Conservation (phyloP, 163 green algal genomes). For the Chloroidium sp. region DNA sequence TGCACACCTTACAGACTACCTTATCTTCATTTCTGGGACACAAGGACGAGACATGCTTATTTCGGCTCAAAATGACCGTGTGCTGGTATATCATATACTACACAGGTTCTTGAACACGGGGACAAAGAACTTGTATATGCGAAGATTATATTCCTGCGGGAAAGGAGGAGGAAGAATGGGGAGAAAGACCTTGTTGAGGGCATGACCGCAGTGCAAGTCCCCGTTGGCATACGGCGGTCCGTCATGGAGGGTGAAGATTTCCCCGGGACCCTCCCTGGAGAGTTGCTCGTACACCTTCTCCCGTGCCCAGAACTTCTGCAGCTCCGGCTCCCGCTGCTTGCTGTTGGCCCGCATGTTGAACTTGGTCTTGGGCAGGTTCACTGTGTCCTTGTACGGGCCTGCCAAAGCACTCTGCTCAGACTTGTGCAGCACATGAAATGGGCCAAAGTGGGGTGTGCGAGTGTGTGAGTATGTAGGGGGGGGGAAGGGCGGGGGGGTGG, state of each 20-base stretch:
- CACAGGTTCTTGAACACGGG: too few species aligned
- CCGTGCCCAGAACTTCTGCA: conserved; percentile 86
- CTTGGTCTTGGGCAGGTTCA: conserved; percentile 80
- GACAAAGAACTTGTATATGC: too few species aligned
- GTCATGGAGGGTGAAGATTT: conserved; percentile 92
- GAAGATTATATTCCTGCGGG: too few species aligned
- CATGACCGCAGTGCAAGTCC: conserved; percentile 96
- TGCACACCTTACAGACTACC: too few species aligned
- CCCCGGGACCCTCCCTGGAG: conserved; percentile 41
- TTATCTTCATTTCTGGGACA: too few species aligned
- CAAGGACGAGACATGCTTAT: too few species aligned
- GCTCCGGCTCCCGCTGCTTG: conserved; percentile 80
- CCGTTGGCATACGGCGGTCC: conserved; percentile 98
- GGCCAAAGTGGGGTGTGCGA: too few species aligned
- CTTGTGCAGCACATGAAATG: too few species aligned
- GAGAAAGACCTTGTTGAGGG: conserved; percentile 77
- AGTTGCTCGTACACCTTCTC: conserved; percentile 70
- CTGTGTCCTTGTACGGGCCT: conserved; percentile 70
- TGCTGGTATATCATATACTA: too few species aligned
- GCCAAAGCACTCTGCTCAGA: not conserved
- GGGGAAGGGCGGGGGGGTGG: not conserved
- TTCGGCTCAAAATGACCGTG: too few species aligned
- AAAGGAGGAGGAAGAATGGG: not conserved
- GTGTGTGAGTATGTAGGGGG: not conserved
- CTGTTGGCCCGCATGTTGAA: conserved; percentile 95